Conservation (phyloP, 176 grass and related monocot genomes). For the Aegilops umbellulata region DNA sequence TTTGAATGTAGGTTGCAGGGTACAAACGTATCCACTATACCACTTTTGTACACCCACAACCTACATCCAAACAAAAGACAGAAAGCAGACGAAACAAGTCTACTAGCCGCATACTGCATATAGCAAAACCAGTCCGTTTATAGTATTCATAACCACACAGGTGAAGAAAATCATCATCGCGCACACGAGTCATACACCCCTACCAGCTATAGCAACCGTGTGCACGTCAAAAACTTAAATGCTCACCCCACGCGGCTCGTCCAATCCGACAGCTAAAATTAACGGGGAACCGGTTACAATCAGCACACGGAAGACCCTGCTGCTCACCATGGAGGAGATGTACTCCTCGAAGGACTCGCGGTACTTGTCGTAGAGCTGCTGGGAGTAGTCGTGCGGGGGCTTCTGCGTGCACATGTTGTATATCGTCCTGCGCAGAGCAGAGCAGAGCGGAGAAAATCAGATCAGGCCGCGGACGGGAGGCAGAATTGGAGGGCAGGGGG, state of each 20-base stretch:
- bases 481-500: not conserved
- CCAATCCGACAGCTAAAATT: not conserved
- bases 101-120: not conserved
- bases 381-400: constrained; percentile 76
- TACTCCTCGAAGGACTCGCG: constrained; percentile 76
- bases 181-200: not conserved
- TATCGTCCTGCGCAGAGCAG: constrained; percentile 55
- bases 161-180: not conserved
- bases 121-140: not conserved
- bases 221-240: not conserved
- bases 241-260: not conserved
- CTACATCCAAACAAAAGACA: not conserved
- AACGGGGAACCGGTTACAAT: not conserved
- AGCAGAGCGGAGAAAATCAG: not conserved
- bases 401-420: constrained; percentile 99
- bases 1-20: not conserved
- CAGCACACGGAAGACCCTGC: not conserved
- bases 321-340: constrained; percentile 62
- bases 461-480: not conserved
- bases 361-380: constrained; percentile 96
- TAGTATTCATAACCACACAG: not conserved
- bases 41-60: not conserved
- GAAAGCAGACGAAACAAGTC: not conserved
- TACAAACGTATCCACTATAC: not conserved
- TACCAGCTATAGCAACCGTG: not conserved